Conservation (phyloP, 2,329 filamentous ascomycete genomes). For the Ceratocystis destructans region DNA sequence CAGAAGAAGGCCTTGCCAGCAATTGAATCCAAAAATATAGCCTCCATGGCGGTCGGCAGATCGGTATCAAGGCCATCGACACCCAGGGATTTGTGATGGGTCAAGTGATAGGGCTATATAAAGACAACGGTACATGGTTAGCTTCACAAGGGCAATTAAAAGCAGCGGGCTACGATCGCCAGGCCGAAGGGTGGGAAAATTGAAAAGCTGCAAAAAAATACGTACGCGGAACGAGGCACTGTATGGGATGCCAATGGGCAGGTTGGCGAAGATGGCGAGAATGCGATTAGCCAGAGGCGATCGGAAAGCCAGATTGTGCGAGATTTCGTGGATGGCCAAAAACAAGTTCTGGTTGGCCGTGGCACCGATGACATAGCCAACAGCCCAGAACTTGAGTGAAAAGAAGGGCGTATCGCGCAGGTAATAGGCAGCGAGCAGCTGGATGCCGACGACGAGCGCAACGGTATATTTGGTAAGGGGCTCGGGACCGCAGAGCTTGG, state of each 20-base stretch:
- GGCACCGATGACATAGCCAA: slow-evolving; percentile 82
- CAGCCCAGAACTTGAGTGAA: slow-evolving; percentile 71
- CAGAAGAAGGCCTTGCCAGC: slow-evolving; percentile 97
- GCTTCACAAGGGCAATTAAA: background rate
- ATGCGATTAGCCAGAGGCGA: slow-evolving; percentile 67
- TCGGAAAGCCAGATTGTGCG: slow-evolving; percentile 88
- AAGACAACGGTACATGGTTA: background rate
- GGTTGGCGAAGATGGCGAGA: slow-evolving; percentile 83
- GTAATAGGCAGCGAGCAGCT: slow-evolving; percentile 62
- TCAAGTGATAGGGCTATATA: slow-evolving; percentile 78
- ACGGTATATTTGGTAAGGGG: slow-evolving; percentile 93
- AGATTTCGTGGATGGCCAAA: slow-evolving; percentile 96
- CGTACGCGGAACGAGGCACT: slow-evolving; percentile 82
- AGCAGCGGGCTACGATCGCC: background rate
- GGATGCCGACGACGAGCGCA: slow-evolving; percentile 65
- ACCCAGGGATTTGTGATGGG: slow-evolving; percentile 95
- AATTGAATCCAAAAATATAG: slow-evolving; percentile 83
- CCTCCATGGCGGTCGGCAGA: slow-evolving; percentile 82
- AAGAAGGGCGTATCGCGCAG: slow-evolving; percentile 66
- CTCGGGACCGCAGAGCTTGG: slow-evolving; percentile 92
- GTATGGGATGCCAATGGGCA: slow-evolving; percentile 91
- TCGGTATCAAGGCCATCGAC: slow-evolving; percentile 95
- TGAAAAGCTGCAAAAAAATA: slow-evolving; percentile 19
- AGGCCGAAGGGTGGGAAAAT: no score
- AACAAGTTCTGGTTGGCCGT: slow-evolving; percentile 98